Base-by-base conservation (phyloP, 2,329 filamentous ascomycete species). In the Endothia cerciana region DNA sequence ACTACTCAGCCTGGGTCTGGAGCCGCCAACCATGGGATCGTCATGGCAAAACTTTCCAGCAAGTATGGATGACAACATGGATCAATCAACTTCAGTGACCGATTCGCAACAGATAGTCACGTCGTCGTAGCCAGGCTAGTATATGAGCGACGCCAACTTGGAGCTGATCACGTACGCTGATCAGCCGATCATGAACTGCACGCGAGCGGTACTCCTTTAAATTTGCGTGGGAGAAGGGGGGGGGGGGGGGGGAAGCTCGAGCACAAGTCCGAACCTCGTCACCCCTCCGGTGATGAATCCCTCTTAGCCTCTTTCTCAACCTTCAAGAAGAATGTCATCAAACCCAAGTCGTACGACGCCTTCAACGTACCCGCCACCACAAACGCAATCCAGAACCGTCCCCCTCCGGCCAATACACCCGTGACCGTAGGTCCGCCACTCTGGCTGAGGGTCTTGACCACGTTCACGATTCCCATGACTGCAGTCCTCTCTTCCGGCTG, bases 391-490 rank as follows among this genome's bases (percentile, higher is more conserved):
- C 89, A 88, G 72, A 90, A 89, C 10, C 83, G 73, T 3, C 81
- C 77, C 1, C 78, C 77, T 1, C 82, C 81, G 0, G 87, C 87
- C 55, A 92, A 72, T 0, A 87, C 71, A n/a, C 90, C 91, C 0
- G 89, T 91, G 22, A 90, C 78, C 0, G 87, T 74, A 0, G 89
- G 88, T 0, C 89, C 90, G 1, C 86, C 72, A 65, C 85, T 89
- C 73, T 89, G 85, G 5, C 83, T 81, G 6, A 82, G 78, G 0
- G 89, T 92, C 76, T 91, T 91, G 36, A 89, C 84, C 0, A 90
- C 85, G 69, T 91, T 92, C 3, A 91, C 81, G 0, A 88, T 79
- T 0, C 90, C 91, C 85, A 93, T 89, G 13, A 91, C 85, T 0
- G 89, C 88, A 0, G 90, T 93, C 1, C 91, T 83, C 74, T 93